Conservation (phyloP, 805 yeast genomes). For the Lachancea fermentati region DNA sequence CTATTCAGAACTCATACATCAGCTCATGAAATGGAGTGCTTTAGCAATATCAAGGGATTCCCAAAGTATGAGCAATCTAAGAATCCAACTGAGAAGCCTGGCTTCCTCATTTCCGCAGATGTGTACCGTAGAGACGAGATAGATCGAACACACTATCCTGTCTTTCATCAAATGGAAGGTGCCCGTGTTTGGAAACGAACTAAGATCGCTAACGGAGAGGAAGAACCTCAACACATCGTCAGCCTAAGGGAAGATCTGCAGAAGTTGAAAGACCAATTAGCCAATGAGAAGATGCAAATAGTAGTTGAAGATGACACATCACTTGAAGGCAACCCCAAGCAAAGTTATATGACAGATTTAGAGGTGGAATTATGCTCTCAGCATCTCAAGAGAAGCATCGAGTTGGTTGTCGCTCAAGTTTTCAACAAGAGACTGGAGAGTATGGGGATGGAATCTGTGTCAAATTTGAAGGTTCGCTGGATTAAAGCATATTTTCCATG, state of each 20-base stretch:
- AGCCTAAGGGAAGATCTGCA: conserved; percentile 55
- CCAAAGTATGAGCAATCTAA: not conserved
- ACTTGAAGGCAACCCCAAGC: conserved; percentile 69
- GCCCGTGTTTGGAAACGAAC: conserved; percentile 75
- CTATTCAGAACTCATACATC: conserved; percentile 91
- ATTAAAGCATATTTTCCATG: conserved; percentile 94
- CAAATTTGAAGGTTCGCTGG: conserved; percentile 73
- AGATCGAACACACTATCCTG: conserved; percentile 94
- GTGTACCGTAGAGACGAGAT: conserved; percentile 94
- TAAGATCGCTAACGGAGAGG: conserved; percentile 19
- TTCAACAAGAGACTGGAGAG: conserved; percentile 43
- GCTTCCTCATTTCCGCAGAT: conserved; percentile 90
- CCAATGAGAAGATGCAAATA: conserved; percentile 40
- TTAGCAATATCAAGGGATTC: conserved; percentile 9
- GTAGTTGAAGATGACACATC: conserved; percentile 70
- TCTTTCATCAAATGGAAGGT: conserved; percentile 97
- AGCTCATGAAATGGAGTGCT: conserved; percentile 87
- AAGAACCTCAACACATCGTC: conserved; percentile 31
- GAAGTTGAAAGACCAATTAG: conserved; percentile 47
- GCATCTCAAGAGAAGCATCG: conserved; percentile 84
- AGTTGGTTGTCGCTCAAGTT: conserved; percentile 73
- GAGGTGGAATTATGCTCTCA: conserved; percentile 65
- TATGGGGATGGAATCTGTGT: conserved; percentile 43
- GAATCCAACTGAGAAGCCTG: conserved; percentile 42
- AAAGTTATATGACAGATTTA: conserved; percentile 60